phyloP scores from a whole-genome alignment of 257 asterid species.

The Perilla frutescens region DNA sequence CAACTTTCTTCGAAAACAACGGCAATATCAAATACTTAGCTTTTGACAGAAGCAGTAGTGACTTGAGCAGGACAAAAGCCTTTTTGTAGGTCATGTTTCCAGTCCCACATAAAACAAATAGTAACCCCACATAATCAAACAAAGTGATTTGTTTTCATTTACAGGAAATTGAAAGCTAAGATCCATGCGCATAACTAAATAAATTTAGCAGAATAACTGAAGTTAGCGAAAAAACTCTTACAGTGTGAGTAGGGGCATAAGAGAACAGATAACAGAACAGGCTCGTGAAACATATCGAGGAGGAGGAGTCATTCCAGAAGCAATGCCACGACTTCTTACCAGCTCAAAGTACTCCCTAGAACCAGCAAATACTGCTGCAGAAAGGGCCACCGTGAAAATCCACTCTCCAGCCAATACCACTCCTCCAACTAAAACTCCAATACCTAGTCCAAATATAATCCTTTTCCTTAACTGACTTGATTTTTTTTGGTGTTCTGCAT shows the following conservation, averaged over 20 bases:
- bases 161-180: conserved; percentile 28
- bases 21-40: conserved; percentile 17
- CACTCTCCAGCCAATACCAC: conserved; percentile 95
- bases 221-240: conserved; percentile 54
- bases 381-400: conserved; percentile 75
- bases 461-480: conserved; percentile 77
- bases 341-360: conserved; percentile 95
- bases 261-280: conserved; percentile 77
- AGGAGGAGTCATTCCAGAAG: conserved; percentile 98
- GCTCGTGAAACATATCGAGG: conserved; percentile 90
- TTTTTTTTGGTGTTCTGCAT: conserved; percentile 51
- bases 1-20: not conserved
- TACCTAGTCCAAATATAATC: conserved; percentile 83
- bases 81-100: conserved; percentile 2
- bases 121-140: conserved; percentile 19
- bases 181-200: conserved; percentile 29
- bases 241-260: conserved; percentile 92
- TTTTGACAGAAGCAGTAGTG: not conserved
- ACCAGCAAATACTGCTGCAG: conserved; percentile 84
- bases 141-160: conserved; percentile 7
- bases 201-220: conserved; percentile 27
- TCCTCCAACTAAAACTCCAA: conserved; percentile 84
- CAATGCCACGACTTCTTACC: conserved; percentile 93
- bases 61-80: not conserved
- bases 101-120: conserved; percentile 2